Conservation (phyloP, 345 rosid species). For the Rhodamnia argentea region DNA sequence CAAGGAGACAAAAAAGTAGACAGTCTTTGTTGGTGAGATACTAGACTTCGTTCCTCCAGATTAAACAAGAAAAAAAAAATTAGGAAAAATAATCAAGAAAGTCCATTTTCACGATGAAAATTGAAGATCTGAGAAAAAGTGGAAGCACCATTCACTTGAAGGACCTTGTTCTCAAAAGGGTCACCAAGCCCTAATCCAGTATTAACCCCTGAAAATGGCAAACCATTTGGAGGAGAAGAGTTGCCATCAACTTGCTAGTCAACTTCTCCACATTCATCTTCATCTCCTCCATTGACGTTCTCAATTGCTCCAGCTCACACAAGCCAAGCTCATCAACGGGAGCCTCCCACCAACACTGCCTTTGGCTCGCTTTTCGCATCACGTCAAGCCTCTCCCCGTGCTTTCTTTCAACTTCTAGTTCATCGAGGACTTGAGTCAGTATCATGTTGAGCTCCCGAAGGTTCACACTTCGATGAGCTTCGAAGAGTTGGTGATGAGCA, state of each 20-base stretch:
- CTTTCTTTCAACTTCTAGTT: constrained; percentile 35
- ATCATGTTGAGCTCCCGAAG: constrained; percentile 36
- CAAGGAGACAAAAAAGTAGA: background rate
- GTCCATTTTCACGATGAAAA: background rate
- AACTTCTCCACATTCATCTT: constrained; percentile 17
- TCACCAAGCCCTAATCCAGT: background rate
- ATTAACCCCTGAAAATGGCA: background rate
- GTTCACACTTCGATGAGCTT: constrained; percentile 27
- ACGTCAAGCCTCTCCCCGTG: constrained; percentile 18
- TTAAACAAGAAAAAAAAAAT: background rate
- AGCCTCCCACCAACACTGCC: constrained; percentile 38
- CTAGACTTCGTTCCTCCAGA: background rate
- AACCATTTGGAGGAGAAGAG: background rate
- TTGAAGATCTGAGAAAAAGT: background rate
- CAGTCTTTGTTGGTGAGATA: background rate
- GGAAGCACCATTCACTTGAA: background rate
- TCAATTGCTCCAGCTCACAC: constrained; percentile 23
- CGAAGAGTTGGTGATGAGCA: constrained; percentile 22
- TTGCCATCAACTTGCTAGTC: constrained; percentile 10
- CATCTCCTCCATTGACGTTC: constrained; percentile 17
- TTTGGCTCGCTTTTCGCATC: constrained; percentile 5
- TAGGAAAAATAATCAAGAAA: background rate
- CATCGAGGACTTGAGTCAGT: constrained; percentile 16
- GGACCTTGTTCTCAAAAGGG: background rate
- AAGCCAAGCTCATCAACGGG: constrained; percentile 15